Conservation (phyloP, 1,284 basidiomycete genomes). For the Ceratorhiza oryzae-sativae region DNA sequence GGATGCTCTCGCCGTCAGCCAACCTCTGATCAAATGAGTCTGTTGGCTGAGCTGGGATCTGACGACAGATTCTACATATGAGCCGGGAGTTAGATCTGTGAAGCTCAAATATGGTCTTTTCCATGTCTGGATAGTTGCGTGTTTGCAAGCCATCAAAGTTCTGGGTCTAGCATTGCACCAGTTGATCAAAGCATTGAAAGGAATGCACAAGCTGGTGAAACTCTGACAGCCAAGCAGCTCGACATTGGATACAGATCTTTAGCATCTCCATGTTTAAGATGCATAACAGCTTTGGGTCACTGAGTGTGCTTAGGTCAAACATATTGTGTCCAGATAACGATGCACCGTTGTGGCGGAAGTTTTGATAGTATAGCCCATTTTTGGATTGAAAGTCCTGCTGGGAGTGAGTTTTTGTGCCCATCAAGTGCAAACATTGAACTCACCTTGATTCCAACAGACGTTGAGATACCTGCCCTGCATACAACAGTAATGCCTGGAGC, state of each 20-base stretch:
- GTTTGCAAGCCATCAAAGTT: conserved; percentile 27
- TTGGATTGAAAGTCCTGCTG: conserved; percentile 8
- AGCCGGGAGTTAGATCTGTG: neutral
- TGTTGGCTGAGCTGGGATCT: neutral
- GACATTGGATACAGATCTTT: neutral
- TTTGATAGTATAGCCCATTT: neutral
- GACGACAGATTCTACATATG: neutral
- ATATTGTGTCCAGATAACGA: neutral
- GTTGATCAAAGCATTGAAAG: neutral
- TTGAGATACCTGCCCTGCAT: too few species aligned
- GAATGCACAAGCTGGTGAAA: neutral
- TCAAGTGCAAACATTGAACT: too few species aligned
- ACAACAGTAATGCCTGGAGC: too few species aligned
- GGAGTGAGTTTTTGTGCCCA: too few species aligned
- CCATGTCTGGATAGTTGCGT: neutral
- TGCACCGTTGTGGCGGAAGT: neutral
- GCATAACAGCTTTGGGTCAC: neutral
- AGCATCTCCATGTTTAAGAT: neutral
- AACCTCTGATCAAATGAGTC: neutral
- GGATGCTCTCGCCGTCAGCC: neutral
- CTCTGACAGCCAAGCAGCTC: neutral
- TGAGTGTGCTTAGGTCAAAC: neutral
- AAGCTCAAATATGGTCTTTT: neutral
- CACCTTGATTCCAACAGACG: too few species aligned
- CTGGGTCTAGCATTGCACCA: conserved; percentile 3